Evolutionary conservation across 2,329 filamentous ascomycete genomes (phyloP), one percentile per base, ranked within the genome.

Genomic region (Alternaria infectoria): DNA sequence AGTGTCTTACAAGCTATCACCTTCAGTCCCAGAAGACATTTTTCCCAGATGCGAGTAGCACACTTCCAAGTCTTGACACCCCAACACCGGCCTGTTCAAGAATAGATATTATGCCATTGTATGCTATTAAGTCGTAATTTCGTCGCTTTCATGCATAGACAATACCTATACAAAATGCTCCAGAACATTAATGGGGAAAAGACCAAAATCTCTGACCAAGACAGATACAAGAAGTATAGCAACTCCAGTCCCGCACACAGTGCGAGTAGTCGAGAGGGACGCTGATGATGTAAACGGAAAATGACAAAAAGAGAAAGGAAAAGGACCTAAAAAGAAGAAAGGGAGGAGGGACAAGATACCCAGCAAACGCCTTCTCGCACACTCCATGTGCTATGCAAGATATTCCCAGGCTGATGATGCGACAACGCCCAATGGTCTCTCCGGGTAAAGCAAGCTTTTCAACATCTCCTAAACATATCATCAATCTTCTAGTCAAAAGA

Each of bases 401-500:
- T 52, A 2, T 52, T 15, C 19, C 28, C 17, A 40, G 49, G 36
- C 36, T 40, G 15, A 25, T 15, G 21, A 21, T 40, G 13, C 36
- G 49, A 30, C 19, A 13, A 36, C 8, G 28, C 10, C 28, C 49
- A 25, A 13, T 36, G 3, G 6, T 21, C 7, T 21, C 49, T 1
- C 5, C 32, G 8, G 0, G 15, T 17, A 40, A n/a, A 19, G 17
- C 30, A 40, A n/a, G 49, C 30, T 25, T 23, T 21, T 40, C 19
- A 23, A 15, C 49, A 52, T 52, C 5, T 21, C 3, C 13, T 13
- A 19, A 21, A 26, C 32, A 0, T 8, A 19, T 54, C 52, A 54
- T 54, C 52, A 23, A 32, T 54, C 28, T 28, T 23, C 52, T 23
- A 50, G 17, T 74, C 59, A 79, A 49, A 79, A 79, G n/a, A 79